Conservation (phyloP, 2,329 filamentous ascomycete species). For the Teratosphaeriaceae sp. region DNA sequence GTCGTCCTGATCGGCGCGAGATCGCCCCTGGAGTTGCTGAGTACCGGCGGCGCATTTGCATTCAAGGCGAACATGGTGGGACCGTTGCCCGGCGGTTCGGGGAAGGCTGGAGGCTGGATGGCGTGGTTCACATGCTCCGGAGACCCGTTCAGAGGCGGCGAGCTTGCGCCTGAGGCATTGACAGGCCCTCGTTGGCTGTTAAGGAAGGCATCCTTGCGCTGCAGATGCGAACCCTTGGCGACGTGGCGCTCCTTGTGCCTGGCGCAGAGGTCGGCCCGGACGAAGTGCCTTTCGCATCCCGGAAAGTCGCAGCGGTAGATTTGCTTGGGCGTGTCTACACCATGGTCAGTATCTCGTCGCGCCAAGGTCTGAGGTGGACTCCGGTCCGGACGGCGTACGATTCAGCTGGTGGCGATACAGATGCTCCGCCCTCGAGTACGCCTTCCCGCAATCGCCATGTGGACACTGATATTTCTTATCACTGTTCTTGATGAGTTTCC, state of each 20-base stretch:
- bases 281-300: constrained; percentile 83
- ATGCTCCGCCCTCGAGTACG: constrained; percentile 93
- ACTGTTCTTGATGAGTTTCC: constrained; percentile 25
- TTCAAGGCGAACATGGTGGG: constrained; percentile 2
- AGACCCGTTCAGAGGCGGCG: constrained; percentile 16
- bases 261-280: constrained; percentile 86
- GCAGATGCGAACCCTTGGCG: constrained; percentile 65
- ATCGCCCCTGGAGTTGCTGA: not conserved
- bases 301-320: constrained; percentile 92
- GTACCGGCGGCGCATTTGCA: constrained; percentile 9
- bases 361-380: not conserved
- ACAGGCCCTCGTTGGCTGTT: constrained; percentile 30
- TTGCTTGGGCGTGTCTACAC: constrained; percentile 78
- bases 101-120: constrained; percentile 6
- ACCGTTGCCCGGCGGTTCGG: not conserved
- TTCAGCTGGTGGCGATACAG: constrained; percentile 95
- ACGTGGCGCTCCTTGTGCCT: constrained; percentile 48
- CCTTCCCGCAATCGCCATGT: constrained; percentile 84
- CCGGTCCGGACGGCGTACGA: constrained; percentile 49
- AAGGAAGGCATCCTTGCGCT: constrained; percentile 64
- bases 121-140: constrained; percentile 2
- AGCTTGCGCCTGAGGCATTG: constrained; percentile 9
- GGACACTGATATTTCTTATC: constrained; percentile 70
- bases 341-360: not conserved
- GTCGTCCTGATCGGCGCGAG: not conserved